Evolutionary conservation across 148 eudicot genomes (phyloP).

Genomic region (Spergularia marina): DNA sequence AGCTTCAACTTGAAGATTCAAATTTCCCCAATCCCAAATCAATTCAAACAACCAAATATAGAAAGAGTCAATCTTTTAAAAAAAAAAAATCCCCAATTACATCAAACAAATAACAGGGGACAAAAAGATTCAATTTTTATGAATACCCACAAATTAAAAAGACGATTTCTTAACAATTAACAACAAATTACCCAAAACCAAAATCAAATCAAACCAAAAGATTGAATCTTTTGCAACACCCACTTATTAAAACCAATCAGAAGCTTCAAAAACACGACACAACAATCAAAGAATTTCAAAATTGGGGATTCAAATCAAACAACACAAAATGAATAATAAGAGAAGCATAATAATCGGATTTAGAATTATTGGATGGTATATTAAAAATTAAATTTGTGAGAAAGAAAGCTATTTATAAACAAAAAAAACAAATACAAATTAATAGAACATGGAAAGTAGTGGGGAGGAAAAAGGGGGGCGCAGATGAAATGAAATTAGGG

Average conservation of each 20-base stretch:
- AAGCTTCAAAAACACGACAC: background rate
- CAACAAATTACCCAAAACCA: background rate
- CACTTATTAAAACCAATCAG: background rate
- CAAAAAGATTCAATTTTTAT: background rate
- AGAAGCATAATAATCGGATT: background rate
- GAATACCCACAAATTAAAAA: background rate
- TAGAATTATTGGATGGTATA: background rate
- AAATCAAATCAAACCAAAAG: conserved; percentile 9
- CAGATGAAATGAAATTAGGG: background rate
- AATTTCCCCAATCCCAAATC: conserved; percentile 2
- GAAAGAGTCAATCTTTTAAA: conserved; percentile 14
- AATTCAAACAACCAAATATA: background rate
- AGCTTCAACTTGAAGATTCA: background rate
- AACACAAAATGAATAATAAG: background rate
- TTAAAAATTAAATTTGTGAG: background rate
- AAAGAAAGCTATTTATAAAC: background rate
- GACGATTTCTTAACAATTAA: background rate
- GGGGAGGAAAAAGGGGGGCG: background rate
- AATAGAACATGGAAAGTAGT: conserved; percentile 33
- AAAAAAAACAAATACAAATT: background rate
- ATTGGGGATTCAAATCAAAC: background rate
- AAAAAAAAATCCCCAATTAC: background rate
- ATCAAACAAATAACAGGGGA: background rate
- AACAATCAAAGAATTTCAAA: background rate
- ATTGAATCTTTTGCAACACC: conserved; percentile 14